A percentile compares a stretch with the other conserved stretches of the same genome.
Conservation (phyloP, 106 monocot genomes). For the Gastrodia elata region DNA sequence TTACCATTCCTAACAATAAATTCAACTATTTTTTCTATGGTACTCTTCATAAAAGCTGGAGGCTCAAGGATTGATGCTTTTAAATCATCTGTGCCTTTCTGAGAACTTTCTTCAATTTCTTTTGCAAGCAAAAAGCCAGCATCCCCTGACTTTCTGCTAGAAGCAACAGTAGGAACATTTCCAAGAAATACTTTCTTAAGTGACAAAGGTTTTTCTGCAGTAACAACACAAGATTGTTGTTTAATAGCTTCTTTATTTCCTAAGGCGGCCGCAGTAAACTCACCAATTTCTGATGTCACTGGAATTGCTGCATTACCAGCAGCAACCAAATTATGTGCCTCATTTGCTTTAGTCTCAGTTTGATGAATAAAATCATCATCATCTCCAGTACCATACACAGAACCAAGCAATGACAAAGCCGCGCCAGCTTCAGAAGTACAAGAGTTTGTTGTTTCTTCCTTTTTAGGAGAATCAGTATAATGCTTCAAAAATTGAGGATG, state of each 20-base stretch:
- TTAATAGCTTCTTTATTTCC: constrained; percentile 21
- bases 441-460: constrained; percentile 22
- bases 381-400: constrained; percentile 72
- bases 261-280: not conserved
- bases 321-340: not conserved
- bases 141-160: constrained; percentile 21
- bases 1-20: constrained; percentile 85
- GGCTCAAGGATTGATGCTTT: constrained; percentile 55
- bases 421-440: constrained; percentile 32
- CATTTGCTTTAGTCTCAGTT: constrained; percentile 16
- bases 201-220: constrained; percentile 14
- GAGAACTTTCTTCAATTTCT: constrained; percentile 3
- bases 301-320: not conserved
- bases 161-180: constrained; percentile 14
- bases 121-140: not conserved
- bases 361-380: constrained; percentile 46
- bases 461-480: constrained; percentile 8
- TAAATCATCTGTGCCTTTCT: constrained; percentile 13
- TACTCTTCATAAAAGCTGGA: constrained; percentile 46
- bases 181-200: constrained; percentile 23
- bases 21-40: constrained; percentile 77
- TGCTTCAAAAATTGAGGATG: constrained; percentile 55
- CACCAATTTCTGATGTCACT: constrained; percentile 7
- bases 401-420: constrained; percentile 88
- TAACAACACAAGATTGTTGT: not conserved